These are phyloP conservation scores for Plectosphaerella plurivora DNA, from an alignment of 2,329 filamentous ascomycete genomes.

Conservation along the genomic window DNA sequence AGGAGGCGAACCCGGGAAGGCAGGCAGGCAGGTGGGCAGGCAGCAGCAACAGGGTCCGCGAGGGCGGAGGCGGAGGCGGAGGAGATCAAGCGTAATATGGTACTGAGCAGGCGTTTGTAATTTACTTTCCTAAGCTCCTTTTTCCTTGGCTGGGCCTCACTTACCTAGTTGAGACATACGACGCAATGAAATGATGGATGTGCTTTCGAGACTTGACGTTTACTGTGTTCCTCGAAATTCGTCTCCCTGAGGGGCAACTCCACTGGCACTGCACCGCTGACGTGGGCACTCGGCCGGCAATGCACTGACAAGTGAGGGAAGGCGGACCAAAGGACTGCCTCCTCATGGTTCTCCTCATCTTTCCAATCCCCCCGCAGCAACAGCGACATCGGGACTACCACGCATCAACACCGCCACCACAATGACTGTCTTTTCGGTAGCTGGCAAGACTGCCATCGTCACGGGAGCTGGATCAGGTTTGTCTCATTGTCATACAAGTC, in stretches of 20 bases:
- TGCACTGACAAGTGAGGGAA: no score
- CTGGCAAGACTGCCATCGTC: conserved; percentile 22
- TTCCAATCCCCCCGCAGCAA: background rate
- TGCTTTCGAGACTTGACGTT: no score
- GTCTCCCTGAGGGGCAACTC: no score
- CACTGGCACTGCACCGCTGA: no score
- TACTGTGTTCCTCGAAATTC: no score
- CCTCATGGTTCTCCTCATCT: no score
- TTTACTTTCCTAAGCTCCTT: background rate
- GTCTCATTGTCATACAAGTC: background rate
- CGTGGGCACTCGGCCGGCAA: no score
- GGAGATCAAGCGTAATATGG: background rate
- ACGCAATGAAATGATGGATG: background rate
- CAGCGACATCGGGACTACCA: background rate
- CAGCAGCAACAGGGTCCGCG: background rate
- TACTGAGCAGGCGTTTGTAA: background rate
- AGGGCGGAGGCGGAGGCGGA: no score
- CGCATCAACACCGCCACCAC: background rate
- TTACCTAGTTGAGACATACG: background rate
- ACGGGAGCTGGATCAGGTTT: conserved; percentile 22
- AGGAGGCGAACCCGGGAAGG: background rate
- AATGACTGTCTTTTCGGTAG: conserved; percentile 16
- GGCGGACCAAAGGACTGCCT: background rate
- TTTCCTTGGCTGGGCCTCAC: background rate
- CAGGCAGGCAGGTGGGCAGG: background rate